Evolutionary conservation across 2,329 filamentous ascomycete genomes (phyloP).

Genomic region (Colletotrichum cuscutae): DNA sequence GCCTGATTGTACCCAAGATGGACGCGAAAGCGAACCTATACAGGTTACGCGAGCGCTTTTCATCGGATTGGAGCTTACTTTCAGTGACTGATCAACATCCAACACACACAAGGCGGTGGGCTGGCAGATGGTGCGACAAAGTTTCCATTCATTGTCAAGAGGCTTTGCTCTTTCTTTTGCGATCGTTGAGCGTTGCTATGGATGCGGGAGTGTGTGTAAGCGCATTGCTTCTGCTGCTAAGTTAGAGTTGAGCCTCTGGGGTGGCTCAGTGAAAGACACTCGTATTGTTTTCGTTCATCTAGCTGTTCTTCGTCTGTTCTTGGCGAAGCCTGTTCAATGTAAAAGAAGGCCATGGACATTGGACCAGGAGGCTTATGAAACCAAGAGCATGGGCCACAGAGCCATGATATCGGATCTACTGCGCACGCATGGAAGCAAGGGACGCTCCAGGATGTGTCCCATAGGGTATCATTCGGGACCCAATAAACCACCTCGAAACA

Average conservation of each 20-base stretch:
- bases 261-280: constrained; percentile 5
- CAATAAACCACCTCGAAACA: constrained; percentile 25
- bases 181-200: not conserved
- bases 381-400: constrained; percentile 22
- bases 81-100: constrained; percentile 14
- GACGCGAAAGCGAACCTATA: constrained; percentile 25
- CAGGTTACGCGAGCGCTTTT: constrained; percentile 24
- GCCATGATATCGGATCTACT: constrained; percentile 15
- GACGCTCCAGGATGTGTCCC: constrained; percentile 17
- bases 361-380: constrained; percentile 15
- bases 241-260: constrained; percentile 3
- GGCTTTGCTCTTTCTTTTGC: not conserved
- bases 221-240: not conserved
- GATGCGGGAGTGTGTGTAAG: not conserved
- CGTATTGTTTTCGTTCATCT: not conserved
- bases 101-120: not conserved
- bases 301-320: constrained; percentile 24
- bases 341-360: not conserved
- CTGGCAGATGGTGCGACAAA: constrained; percentile 14
- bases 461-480: constrained; percentile 21
- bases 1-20: constrained; percentile 19
- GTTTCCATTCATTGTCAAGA: not conserved
- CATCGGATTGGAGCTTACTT: constrained; percentile 17
- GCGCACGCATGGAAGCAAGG: not conserved
- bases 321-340: not conserved